These are phyloP conservation scores for Nicotiana knightiana DNA, from an alignment of 257 asterid species.

Conservation along the genomic window DNA sequence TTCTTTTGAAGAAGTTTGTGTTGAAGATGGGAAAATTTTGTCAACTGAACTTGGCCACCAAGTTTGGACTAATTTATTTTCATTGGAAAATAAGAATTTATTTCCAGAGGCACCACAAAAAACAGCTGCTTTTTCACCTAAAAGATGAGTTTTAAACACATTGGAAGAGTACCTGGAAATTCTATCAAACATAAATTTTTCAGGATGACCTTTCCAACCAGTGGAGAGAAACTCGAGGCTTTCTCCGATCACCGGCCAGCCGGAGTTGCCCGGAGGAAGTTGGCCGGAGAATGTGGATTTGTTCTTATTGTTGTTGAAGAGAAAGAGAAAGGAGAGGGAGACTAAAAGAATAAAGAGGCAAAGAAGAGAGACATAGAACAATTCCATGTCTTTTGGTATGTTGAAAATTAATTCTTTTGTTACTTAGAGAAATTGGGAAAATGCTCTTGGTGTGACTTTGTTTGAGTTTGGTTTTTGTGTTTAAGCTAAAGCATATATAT, in stretches of 20 bases:
- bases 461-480: background rate
- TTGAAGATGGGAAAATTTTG: conserved; percentile 42
- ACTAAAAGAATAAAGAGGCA: conserved; percentile 34
- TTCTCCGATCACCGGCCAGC: conserved; percentile 52
- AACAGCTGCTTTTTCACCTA: conserved; percentile 33
- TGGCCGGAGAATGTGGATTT: conserved; percentile 7
- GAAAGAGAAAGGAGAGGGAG: conserved; percentile 43
- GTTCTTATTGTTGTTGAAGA: conserved; percentile 42
- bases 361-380: conserved; percentile 44
- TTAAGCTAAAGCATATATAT: conserved; percentile 1
- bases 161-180: conserved; percentile 34
- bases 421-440: background rate
- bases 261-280: conserved; percentile 43
- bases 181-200: conserved; percentile 44
- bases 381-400: conserved; percentile 36
- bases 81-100: conserved; percentile 54
- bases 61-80: conserved; percentile 47
- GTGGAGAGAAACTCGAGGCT: conserved; percentile 47
- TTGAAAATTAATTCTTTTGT: background rate
- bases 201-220: conserved; percentile 55
- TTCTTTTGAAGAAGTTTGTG: conserved; percentile 43
- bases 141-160: conserved; percentile 36
- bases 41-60: conserved; percentile 58
- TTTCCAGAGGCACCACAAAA: conserved; percentile 39
- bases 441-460: conserved; percentile 6